Evolutionary conservation across 2,329 filamentous ascomycete species (phyloP), one percentile per base, ranked within the genome.

Genomic region (Aspergillus melleus): DNA sequence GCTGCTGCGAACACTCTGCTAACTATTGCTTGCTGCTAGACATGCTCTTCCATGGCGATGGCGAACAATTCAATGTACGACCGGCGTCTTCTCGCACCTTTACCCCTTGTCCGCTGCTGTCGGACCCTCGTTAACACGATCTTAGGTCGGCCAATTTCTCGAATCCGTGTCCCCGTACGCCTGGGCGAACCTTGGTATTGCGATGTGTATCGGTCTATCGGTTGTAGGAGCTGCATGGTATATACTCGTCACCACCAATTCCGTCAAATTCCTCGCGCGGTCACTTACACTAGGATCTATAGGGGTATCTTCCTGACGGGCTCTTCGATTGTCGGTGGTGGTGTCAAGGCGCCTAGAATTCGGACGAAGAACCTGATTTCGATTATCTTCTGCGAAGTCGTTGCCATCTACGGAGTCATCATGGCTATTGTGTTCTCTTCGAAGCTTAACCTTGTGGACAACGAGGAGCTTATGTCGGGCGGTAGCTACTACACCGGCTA

Each of bases 221-320:
- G 94, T 97, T 49, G 92, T 98, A 39, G 95, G 95, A 75, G 96
- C 95, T 74, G 94, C 94, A 85, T 99, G 95, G 95, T 98, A 70
- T 58, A 71, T 81, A 30, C 44, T 29, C 24, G 20, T 32, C 12
- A 10, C 19, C 6, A 36, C n/a, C 19, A 44, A 54, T 44, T 30
- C 62, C 24, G 63, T 49, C 30, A 44, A 47, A 22, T 47, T 26
- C 10, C 26, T 42, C 14, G 22, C 24, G 16, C 29, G 16, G 47
- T 55, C 44, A 52, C 59, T 66, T 44, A 64, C 52, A 14, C 11
- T 55, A 49, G 39, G 60, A 61, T 63, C 72, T 65, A 69, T 73
- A 98, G 95, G 95, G 95, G 96, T 72, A 99, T 99, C 77, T 95
- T 99, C 81, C 95, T 98, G 69, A 99, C 95, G 36, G 96, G 96